phyloP scores from a whole-genome alignment of 2,329 filamentous ascomycete species.

The Exophiala mesophila region DNA sequence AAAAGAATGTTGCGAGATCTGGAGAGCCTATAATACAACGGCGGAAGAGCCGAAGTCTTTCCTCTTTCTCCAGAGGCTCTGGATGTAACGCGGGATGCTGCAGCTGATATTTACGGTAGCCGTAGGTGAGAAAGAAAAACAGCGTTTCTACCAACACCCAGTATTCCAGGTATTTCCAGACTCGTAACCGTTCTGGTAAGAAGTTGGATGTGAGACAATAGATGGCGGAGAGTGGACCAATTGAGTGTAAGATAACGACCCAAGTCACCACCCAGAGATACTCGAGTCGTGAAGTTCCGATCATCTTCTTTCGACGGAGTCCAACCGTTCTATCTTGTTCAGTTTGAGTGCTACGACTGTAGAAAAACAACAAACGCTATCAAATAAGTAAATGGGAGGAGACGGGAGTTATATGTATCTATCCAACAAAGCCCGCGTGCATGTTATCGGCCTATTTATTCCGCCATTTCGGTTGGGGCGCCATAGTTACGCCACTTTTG shows the following conservation, averaged over 20 bases:
- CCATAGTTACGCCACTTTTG: background rate
- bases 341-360: background rate
- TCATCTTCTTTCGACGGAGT: slow-evolving; percentile 10
- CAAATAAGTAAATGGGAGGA: background rate
- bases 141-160: slow-evolving; percentile 38
- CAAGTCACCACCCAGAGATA: slow-evolving; percentile 15
- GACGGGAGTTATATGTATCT: background rate
- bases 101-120: slow-evolving; percentile 49
- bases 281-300: slow-evolving; percentile 12
- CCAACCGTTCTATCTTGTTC: background rate
- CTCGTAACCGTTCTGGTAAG: slow-evolving; percentile 1
- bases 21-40: slow-evolving; percentile 53
- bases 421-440: background rate
- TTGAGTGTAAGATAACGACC: slow-evolving; percentile 15
- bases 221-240: slow-evolving; percentile 8
- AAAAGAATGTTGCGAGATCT: slow-evolving; percentile 54
- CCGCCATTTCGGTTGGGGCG: background rate
- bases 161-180: slow-evolving; percentile 8
- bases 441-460: background rate
- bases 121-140: slow-evolving; percentile 52
- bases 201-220: slow-evolving; percentile 6
- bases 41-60: slow-evolving; percentile 54
- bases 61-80: slow-evolving; percentile 40
- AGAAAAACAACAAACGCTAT: background rate
- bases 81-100: slow-evolving; percentile 50